phyloP scores from a whole-genome alignment of 75 land plant genomes.

The Pinus tabuliformis region DNA sequence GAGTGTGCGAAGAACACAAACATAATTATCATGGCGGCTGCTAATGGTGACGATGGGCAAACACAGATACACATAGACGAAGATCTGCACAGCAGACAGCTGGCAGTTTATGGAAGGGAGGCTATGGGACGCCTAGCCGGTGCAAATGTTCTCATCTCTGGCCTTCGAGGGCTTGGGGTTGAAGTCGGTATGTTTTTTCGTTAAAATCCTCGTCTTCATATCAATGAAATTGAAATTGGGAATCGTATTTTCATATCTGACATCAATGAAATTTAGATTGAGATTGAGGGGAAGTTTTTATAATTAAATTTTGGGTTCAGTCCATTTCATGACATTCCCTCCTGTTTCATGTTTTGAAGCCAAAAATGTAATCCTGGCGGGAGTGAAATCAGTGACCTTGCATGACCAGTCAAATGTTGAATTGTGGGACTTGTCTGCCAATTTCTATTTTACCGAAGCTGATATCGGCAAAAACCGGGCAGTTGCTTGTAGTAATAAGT shows the following conservation, averaged over 20 bases:
- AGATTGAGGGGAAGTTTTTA: too few relatives aligned
- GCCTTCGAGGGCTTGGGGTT: constrained; percentile 87
- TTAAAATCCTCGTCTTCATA: too few relatives aligned
- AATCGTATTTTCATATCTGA: too few relatives aligned
- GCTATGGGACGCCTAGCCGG: constrained; percentile 82
- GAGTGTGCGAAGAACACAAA: too few relatives aligned
- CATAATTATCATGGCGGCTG: too few relatives aligned
- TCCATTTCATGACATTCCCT: not conserved
- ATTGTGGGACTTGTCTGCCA: constrained; percentile 73
- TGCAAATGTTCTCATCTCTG: constrained; percentile 79
- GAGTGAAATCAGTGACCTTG: constrained; percentile 83
- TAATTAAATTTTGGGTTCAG: too few relatives aligned
- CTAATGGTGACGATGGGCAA: too few relatives aligned
- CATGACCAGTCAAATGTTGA: constrained; percentile 71
- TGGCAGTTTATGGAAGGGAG: constrained; percentile 93
- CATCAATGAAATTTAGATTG: too few relatives aligned
- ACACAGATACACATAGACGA: constrained; percentile 70
- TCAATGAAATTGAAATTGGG: too few relatives aligned
- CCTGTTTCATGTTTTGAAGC: constrained; percentile 44
- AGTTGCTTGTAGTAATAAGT: constrained; percentile 58
- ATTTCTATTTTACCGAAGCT: constrained; percentile 66
- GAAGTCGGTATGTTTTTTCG: constrained; percentile 56
- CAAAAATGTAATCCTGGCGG: constrained; percentile 77
- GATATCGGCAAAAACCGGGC: constrained; percentile 78
- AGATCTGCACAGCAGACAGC: constrained; percentile 95